Evolutionary conservation across 2,329 filamentous ascomycete species (phyloP), one percentile per base, ranked within the genome.

Genomic region (Aspergillus jensenii): DNA sequence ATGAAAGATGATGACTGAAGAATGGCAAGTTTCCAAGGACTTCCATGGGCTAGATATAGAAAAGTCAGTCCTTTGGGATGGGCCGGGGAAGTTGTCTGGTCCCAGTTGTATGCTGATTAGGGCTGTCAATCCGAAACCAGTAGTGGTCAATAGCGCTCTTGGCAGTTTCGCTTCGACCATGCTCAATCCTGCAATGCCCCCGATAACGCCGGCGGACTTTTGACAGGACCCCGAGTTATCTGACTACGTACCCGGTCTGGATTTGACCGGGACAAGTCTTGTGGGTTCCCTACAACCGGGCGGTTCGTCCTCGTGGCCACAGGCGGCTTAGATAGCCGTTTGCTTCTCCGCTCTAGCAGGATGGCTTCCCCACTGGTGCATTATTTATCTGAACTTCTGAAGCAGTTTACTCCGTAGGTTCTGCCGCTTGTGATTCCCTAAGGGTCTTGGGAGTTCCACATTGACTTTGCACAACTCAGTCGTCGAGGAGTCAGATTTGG

Each of bases 91-190:
- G 35, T 37, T 14, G 12, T n/a, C 14, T n/a, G 12, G 35, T 37
- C 15, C 14, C 4, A 4, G 27, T 4, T 11, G 27, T 9, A 31
- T 31, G 27, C 9, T 37, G 35, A 31, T 47, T 19, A 17, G 19
- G 44, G 19, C 41, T 12, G 40, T 57, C 37, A 47, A 57, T 52
- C 15, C 50, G 55, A 57, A 57, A 57, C 55, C 37, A 27, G 35
- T 1, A 6, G 35, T 15, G 12, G 35, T 37, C 35, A 37, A 25
- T 45, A 48, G 47, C 44, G 47, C 27, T 57, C 55, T 57, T 57
- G 55, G 55, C 45, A 21, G 15, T 37, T 37, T 37, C 15, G 15
- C 15, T n/a, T 27, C 17, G 27, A 23, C 50, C n/a, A 19, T 53
- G 40, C 40, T 39, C 8, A 37, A 46, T 53, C 41, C 41, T 46